Base-by-base conservation (phyloP, 176 grass and related monocot species). In the Aegilops bicornis region DNA sequence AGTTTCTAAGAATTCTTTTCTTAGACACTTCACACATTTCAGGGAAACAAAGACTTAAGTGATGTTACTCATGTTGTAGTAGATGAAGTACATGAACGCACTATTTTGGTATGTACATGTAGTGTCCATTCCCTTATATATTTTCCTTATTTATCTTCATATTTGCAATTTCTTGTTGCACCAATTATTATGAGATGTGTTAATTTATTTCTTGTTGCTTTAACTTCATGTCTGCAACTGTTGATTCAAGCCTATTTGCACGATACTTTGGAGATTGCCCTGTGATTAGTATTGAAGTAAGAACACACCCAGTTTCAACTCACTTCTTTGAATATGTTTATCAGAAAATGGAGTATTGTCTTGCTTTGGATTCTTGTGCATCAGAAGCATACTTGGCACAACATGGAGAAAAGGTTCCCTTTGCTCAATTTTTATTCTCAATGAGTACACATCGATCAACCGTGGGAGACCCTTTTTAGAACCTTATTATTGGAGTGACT, bases 31-130 rank as follows among this genome's bases (percentile, higher is more conserved):
- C 35, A 65, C 80, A 77, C 80, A 63, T 90, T 86, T 73, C 90
- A 93, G 95, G 91, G 87, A 60, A 92, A 95, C 78, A 98, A 90
- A 63, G 79, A 98, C 70, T 90, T 95, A 83, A 87, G 90, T 89
- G 95, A 92, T 59, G 88, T 98, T 83, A 93, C 93, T 67, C 95
- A 98, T 87, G 93, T 98, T 62, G 85, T 98, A 79, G 93, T 98
- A 68, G 91, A 98, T 79, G 95, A 98, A 92, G 95, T 98, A 69
- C 93, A 98, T 85, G 95, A 98, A 68, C 85, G 91, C 35, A 93
- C 93, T 87, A 92, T 98, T 92, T 90, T 98, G 95, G 95, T 98
- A 89, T 90, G 84, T 76, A 82, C 88, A 98, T 98, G 95, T 95
- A 94, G 76, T 76, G 64, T 59, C 27, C 9, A 27, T 64, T 39